Evolutionary conservation across 2,329 filamentous ascomycete species (phyloP), one percentile per base, ranked within the genome.

Genomic region (Cadophora sp.): DNA sequence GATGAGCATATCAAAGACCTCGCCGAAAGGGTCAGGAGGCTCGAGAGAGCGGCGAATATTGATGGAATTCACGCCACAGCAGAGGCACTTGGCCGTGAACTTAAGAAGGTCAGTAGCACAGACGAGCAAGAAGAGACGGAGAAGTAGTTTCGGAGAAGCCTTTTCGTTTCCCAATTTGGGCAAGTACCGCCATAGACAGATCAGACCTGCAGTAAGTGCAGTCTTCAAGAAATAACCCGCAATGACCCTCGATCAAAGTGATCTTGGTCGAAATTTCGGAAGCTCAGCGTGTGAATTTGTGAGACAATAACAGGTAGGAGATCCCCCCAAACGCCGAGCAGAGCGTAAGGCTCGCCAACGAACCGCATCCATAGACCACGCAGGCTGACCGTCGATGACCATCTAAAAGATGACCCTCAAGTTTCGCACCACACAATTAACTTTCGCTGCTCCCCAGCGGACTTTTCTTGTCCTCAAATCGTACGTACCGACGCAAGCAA

Each of bases 1-100:
- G 96, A 98, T 81, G 86, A 85, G 70, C 95, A 99, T 83, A 86
- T 99, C 64, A 90, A 87, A 61, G 94, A 98, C 80, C 81, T 99
- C 74, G 93, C 92, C 19, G 80, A 83, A 66, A 86, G 92, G 64
- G 90, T 96, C 53, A 87, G 89, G 75, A 85, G 83, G 62, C 84
- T 97, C 64, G 86, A 91, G 62, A 73, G 75, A 74, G 69, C 64
- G 68, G 63, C 50, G 56, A 64, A 69, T 53, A 64, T 59, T 58
- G 65, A 70, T 48, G 69, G 50, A 64, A 68, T 68, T 62, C 62
- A 68, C 62, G 70, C 65, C 68, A 68, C 62, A 65, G 64, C 68
- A 27, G 37, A 69, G 29, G 72, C 70, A 56, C 50, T 67, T 56
- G 64, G 65, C 65, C 78, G 81, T 66, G 77, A 81, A 69, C 80